phyloP scores from a whole-genome alignment of 345 rosid genomes.

The Hibiscus syriacus region DNA sequence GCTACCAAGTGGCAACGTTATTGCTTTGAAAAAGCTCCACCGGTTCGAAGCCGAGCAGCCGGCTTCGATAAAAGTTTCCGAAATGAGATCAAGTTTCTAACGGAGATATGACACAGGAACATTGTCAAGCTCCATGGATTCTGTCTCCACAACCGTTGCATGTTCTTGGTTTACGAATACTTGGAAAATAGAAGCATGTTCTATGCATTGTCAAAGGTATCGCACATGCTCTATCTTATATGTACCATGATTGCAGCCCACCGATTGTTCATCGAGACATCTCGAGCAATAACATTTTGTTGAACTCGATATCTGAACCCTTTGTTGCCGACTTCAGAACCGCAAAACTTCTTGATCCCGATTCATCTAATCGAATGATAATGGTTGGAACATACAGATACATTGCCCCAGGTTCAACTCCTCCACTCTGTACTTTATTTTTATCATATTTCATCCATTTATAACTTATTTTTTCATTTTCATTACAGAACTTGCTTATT shows the following conservation, averaged over 20 bases:
- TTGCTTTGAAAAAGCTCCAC: slow-evolving; percentile 20
- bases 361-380: neutral
- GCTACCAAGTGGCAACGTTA: neutral
- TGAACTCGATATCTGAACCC: slow-evolving; percentile 2
- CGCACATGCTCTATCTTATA: slow-evolving; percentile 10
- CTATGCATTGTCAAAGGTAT: neutral
- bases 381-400: slow-evolving; percentile 5
- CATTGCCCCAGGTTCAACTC: slow-evolving; percentile 10
- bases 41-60: neutral
- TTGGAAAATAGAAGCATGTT: slow-evolving; percentile 1
- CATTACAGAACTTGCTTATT: slow-evolving; percentile 8
- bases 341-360: slow-evolving; percentile 6
- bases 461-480: neutral
- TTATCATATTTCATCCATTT: too few relatives aligned
- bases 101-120: neutral
- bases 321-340: slow-evolving; percentile 14
- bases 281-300: slow-evolving; percentile 14
- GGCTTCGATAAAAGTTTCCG: neutral
- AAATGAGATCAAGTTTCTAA: neutral
- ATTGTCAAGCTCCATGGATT: too few relatives aligned
- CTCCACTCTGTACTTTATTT: neutral
- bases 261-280: slow-evolving; percentile 15
- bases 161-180: slow-evolving; percentile 11
- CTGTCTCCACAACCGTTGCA: neutral
- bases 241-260: slow-evolving; percentile 12